These are phyloP conservation scores for Alternaria conjuncta DNA, from an alignment of 2,329 filamentous ascomycete genomes.

Conservation along the genomic window DNA sequence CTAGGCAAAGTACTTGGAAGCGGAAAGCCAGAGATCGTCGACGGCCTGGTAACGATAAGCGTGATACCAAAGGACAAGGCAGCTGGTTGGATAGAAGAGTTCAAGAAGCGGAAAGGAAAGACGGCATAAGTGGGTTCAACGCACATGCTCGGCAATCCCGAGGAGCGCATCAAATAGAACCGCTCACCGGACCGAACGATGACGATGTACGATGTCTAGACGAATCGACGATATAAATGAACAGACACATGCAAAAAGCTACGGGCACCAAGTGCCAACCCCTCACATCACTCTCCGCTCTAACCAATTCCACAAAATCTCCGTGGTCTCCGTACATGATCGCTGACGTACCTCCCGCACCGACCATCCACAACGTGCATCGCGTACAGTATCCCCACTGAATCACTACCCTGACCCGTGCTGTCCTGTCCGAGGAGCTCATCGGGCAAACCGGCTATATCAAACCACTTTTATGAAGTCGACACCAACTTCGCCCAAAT, in stretches of 20 bases:
- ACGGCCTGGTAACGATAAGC: constrained; percentile 82
- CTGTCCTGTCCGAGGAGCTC: neutral
- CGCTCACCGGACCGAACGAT: neutral
- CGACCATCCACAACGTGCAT: neutral
- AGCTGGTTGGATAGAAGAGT: constrained; percentile 79
- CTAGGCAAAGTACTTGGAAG: constrained; percentile 75
- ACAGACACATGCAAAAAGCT: neutral
- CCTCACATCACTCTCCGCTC: neutral
- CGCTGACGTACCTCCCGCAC: neutral
- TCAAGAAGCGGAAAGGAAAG: constrained; percentile 70
- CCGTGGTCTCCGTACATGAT: neutral
- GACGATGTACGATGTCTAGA: neutral
- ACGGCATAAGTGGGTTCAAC: neutral
- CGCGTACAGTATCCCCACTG: neutral
- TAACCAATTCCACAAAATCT: neutral
- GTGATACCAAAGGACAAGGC: constrained; percentile 77
- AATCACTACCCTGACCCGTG: neutral
- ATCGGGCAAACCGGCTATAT: neutral
- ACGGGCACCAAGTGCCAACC: neutral
- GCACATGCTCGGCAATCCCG: neutral
- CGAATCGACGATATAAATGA: neutral
- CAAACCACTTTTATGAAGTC: neutral
- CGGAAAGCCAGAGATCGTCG: constrained; percentile 84
- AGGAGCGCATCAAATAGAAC: neutral
- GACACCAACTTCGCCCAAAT: neutral